Base-by-base conservation (phyloP, 192 early-diverging fungal genomes). In the Coemansia sp. region DNA sequence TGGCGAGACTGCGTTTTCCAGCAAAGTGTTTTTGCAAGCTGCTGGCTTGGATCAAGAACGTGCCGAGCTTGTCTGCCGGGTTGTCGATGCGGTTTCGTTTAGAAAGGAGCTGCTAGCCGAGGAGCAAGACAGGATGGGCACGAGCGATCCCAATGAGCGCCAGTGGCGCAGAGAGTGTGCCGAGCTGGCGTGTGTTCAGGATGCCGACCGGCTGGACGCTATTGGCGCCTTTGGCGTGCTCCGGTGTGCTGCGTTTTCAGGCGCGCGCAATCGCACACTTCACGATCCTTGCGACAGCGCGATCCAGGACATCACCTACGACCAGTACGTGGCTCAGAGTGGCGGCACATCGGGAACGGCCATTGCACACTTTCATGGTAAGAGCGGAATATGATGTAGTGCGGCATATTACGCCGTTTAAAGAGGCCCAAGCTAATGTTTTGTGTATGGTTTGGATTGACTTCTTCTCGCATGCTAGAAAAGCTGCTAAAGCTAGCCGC, bases 171-270 rank as follows among this genome's bases (percentile, higher is more conserved):
- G 80, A 19, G 41, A 59, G 11, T 89, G 88, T 57, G 49, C 77
- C 42, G 89, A 91, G 61, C 65, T 89, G 47, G 86, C 87, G 39
- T 85, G 86, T 67, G 89, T 91, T 15, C 90, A 91, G 73, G 90
- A 91, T 65, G 90, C 90, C 3, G 90, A 91, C 60, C 87, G 89
- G 32, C 60, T 91, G 57, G 90, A 91, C 65, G 88, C 90, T 5
- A 89, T 91, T 47, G 90, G 90, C 4, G 90, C 90, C 8, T 91
- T 91, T 83, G 90, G 89, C 12, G 82, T 91, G n/a, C 76, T 89
- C 39, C 74, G 90, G 11, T 91, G 90, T 57, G 88, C 87, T 27
- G 88, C 90, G 9, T 91, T 86, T 59, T 87, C 85, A 42, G 90
- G 87, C 19, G 88, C 85, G n/a, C 86, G 86, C 43, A 86, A 87